Evolutionary conservation across 371 early-diverging fungal species (phyloP).

Genomic region (Mortierella sp.): DNA sequence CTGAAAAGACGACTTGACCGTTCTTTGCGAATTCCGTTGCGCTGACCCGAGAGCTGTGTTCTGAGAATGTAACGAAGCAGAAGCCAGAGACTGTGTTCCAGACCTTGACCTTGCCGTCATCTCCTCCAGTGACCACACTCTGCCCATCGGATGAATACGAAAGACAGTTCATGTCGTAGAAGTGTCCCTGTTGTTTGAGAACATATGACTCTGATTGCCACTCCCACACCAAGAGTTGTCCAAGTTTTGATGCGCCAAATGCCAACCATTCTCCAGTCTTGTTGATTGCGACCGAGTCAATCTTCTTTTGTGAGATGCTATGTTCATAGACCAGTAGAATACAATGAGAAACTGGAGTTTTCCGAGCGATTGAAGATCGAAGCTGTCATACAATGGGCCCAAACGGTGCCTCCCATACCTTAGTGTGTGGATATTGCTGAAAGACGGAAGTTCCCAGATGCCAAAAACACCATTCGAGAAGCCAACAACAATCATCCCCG

Average conservation of each 20-base stretch:
- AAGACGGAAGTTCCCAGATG: constrained; percentile 95
- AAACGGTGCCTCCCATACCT: constrained; percentile 60
- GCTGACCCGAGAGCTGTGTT: constrained; percentile 87
- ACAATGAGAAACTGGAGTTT: background rate
- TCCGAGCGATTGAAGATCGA: background rate
- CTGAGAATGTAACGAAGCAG: constrained; percentile 97
- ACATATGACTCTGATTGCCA: constrained; percentile 99
- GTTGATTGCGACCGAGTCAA: constrained; percentile 90
- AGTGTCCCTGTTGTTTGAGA: constrained; percentile 98
- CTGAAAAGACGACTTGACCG: constrained; percentile 93
- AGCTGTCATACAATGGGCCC: too few relatives aligned
- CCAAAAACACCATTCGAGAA: constrained; percentile 95
- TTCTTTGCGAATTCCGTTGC: constrained; percentile 92
- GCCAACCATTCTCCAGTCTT: constrained; percentile 97
- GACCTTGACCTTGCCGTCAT: constrained; percentile 96
- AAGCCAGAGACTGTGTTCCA: constrained; percentile 97
- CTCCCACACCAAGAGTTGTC: constrained; percentile 98
- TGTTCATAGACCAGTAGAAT: constrained; percentile 57
- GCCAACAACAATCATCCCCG: constrained; percentile 88
- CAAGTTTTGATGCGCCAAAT: constrained; percentile 90
- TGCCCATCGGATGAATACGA: constrained; percentile 96
- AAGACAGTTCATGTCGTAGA: constrained; percentile 90
- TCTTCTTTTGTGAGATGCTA: constrained; percentile 94
- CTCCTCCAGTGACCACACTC: constrained; percentile 94
- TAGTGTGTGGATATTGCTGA: constrained; percentile 86